Evolutionary conservation across 1,284 basidiomycete genomes (phyloP).

Genomic region (Hortiboletus rubellus): DNA sequence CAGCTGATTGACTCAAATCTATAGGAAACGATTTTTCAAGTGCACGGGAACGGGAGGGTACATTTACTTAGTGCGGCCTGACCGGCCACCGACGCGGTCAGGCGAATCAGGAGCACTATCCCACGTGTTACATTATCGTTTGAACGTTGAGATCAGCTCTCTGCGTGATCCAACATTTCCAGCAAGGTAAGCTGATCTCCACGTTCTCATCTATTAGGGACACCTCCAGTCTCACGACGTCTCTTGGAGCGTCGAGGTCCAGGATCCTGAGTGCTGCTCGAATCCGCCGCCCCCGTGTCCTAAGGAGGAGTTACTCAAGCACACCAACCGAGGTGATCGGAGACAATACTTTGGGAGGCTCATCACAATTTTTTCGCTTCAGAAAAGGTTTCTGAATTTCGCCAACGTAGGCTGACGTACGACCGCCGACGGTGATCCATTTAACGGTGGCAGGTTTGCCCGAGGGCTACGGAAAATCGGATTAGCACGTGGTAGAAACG

Average conservation of each 20-base stretch:
- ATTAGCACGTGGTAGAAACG: constrained; percentile 5
- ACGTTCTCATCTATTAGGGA: not conserved
- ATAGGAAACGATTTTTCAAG: too few relatives aligned
- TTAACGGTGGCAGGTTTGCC: constrained; percentile 72
- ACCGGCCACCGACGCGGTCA: too few relatives aligned
- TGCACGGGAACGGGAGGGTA: too few relatives aligned
- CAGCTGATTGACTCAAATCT: too few relatives aligned
- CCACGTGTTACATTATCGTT: not conserved
- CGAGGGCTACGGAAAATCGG: constrained; percentile 50
- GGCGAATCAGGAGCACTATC: too few relatives aligned
- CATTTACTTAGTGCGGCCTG: too few relatives aligned
- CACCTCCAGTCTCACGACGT: constrained; percentile 1
- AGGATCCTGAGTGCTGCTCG: not conserved
- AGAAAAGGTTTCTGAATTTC: constrained; percentile 59
- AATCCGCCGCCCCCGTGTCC: not conserved
- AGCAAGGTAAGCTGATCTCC: not conserved
- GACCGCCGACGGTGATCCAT: constrained; percentile 78
- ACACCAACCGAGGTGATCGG: not conserved
- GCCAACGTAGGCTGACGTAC: constrained; percentile 74
- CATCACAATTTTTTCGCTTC: constrained; percentile 3
- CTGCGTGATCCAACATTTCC: not conserved
- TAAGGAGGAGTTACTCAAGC: not conserved
- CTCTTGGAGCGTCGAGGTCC: constrained; percentile 6
- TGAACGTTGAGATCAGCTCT: not conserved
- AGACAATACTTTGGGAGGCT: constrained; percentile 9